Evolutionary conservation across 2,329 filamentous ascomycete species (phyloP), one percentile per base, ranked within the genome.

Genomic region (Hypoxylon sp.): DNA sequence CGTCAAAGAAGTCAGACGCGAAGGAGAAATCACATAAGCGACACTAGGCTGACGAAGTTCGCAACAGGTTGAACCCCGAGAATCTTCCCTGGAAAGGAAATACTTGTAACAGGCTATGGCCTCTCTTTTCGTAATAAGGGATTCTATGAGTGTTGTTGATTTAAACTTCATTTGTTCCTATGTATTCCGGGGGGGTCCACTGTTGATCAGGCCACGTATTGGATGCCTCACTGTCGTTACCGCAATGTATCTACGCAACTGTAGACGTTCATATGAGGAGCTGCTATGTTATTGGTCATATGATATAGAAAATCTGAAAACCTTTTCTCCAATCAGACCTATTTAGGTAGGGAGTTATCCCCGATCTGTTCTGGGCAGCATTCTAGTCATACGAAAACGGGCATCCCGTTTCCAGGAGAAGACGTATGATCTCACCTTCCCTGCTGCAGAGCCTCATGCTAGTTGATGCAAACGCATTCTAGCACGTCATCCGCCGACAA

Each of bases 21-120:
- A 69, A 65, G 45, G 67, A 69, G 28, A 69, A 65, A 58, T 28
- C 64, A 12, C 65, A 36, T 33, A 69, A 69, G 38, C 61, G 64
- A 16, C 67, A 67, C 51, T 65, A 65, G 42, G 46, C 18, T 52
- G 30, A 26, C 52, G 40, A 18, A 2, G 26, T 36, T 12, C 28
- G 20, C 28, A 32, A 32, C 11, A 30, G 28, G 20, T 9, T 48
- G 22, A 28, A 26, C 36, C 14, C 56, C 30, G 38, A 50, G 24
- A 16, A 44, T 61, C 26, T 38, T 32, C n/a, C 14, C 40, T 26
- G 12, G 40, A 44, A 44, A 26, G 30, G 12, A 28, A 55, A 50
- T n/a, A 36, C 38, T 38, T 7, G n/a, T 44, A 16, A 26, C 2
- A 16, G 24, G 54, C 42, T 57, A 60, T 26, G 54, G 40, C 53